Evolutionary conservation across 2,329 filamentous ascomycete genomes (phyloP).

Genomic region (Plectosphaerella sp.): DNA sequence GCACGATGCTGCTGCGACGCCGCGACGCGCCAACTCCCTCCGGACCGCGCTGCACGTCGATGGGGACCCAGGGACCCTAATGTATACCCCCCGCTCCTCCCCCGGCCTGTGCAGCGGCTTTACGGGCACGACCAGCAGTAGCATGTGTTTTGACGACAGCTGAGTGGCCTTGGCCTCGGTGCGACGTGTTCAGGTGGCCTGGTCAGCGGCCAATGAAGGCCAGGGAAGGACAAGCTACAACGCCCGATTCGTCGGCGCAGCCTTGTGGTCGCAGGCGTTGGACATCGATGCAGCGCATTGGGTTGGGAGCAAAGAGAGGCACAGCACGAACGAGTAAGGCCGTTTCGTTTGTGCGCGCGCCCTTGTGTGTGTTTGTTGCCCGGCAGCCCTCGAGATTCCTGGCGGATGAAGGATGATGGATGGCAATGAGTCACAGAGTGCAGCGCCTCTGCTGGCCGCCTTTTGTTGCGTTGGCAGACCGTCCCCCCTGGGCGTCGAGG

Average conservation of each 20-base stretch:
- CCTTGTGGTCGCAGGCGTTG: not conserved
- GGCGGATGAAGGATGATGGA: too few relatives aligned
- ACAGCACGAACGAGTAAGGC: not conserved
- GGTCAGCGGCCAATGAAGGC: not conserved
- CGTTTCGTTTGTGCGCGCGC: not conserved
- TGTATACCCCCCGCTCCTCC: not conserved
- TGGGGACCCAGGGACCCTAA: not conserved
- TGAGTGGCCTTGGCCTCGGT: not conserved
- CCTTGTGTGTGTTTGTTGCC: not conserved
- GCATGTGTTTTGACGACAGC: not conserved
- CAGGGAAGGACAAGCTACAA: not conserved
- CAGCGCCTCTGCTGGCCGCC: too few relatives aligned
- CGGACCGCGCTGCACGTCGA: not conserved
- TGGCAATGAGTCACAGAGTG: not conserved
- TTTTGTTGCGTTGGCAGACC: too few relatives aligned
- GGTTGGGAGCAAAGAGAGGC: not conserved
- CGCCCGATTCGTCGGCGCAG: not conserved
- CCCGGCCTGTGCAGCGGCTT: not conserved
- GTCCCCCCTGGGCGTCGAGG: too few relatives aligned
- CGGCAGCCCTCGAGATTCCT: not conserved
- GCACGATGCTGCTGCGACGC: not conserved
- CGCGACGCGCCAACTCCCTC: not conserved
- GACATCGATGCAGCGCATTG: not conserved
- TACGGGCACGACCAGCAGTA: not conserved
- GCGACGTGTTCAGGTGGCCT: not conserved